phyloP scores from a whole-genome alignment of 768 basidiomycete species.

The Mycena belliarum region DNA sequence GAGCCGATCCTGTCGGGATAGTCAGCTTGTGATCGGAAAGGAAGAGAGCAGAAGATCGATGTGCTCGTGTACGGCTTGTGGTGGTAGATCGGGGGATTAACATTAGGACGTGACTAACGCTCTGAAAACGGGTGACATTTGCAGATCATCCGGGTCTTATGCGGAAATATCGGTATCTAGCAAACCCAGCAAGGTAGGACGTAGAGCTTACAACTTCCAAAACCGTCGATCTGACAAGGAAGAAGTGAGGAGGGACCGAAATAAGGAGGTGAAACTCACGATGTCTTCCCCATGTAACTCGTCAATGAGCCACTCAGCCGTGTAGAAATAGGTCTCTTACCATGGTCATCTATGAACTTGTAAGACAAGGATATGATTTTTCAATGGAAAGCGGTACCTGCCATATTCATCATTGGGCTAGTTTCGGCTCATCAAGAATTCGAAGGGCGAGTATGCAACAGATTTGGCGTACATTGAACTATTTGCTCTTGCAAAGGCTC shows the following conservation, averaged over 20 bases:
- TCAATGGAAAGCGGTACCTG: conserved; percentile 44
- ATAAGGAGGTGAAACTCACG: conserved; percentile 31
- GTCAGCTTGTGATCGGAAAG: not conserved
- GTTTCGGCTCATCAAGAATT: not conserved
- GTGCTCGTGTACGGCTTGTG: too few relatives aligned
- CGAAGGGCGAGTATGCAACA: not conserved
- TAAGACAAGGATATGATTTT: not conserved
- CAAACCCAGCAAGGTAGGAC: too few relatives aligned
- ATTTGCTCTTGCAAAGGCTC: conserved; percentile 90
- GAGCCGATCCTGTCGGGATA: conserved; percentile 64
- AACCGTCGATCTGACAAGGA: conserved; percentile 67
- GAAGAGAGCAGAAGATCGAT: not conserved
- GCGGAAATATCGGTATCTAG: not conserved
- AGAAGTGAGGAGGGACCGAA: not conserved
- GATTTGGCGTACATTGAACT: conserved; percentile 66
- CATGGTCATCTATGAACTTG: conserved; percentile 69
- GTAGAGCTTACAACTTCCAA: conserved; percentile 76
- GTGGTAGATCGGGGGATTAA: too few relatives aligned
- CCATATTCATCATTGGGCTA: conserved; percentile 75
- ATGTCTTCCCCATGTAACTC: too few relatives aligned
- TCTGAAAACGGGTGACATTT: conserved; percentile 70
- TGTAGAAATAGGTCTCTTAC: conserved; percentile 41
- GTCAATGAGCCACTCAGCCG: too few relatives aligned
- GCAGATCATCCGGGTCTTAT: conserved; percentile 76
- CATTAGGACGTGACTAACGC: too few relatives aligned